Evolutionary conservation across 495 filamentous ascomycete species (phyloP), one percentile per base, ranked within the genome.

Genomic region (Xylaria curta): DNA sequence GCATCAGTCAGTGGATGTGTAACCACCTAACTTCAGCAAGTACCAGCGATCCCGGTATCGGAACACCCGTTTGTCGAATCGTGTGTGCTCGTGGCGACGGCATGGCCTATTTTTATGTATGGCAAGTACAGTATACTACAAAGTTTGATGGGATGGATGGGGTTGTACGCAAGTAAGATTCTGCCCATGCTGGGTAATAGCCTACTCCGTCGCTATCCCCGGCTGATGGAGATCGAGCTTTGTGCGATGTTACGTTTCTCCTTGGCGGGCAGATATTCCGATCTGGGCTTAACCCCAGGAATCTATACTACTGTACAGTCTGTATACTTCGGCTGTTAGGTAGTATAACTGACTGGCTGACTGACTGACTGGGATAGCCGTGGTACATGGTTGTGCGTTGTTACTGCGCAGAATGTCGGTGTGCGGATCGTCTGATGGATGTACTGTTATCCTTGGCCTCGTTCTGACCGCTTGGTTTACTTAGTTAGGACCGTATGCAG

Each of bases 391-490:
- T 60, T 38, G 58, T 60, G 38, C 60, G 21, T 26, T 12, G 10
- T 26, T 38, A 63, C 21, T 6, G 60, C 60, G 60, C 38, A 28
- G n/a, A 63, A 44, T 63, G 60, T 63, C 60, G 60, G 60, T 63
- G 60, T 63, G 60, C 10, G 26, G 44, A 44, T 63, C n/a, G 38
- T 63, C 60, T 63, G 60, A 63, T 44, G 38, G 21, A 63, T 42
- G 60, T 38, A 13, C 38, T 40, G 5, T 63, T 63, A 44, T 63
- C 13, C 60, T 63, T 63, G 60, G 60, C 60, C 59, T 42, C 44
- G 62, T 33, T 49, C 24, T 65, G 62, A 65, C 62, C 62, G 62
- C 62, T 49, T 51, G 62, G 40, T 33, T 42, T 42, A 42, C 38
- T 40, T 40, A 40, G 8, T 65, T 46, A 49, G 24, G 26, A 7